Evolutionary conservation across 2,329 filamentous ascomycete genomes (phyloP).

Genomic region (Ambrosiella cleistominuta): DNA sequence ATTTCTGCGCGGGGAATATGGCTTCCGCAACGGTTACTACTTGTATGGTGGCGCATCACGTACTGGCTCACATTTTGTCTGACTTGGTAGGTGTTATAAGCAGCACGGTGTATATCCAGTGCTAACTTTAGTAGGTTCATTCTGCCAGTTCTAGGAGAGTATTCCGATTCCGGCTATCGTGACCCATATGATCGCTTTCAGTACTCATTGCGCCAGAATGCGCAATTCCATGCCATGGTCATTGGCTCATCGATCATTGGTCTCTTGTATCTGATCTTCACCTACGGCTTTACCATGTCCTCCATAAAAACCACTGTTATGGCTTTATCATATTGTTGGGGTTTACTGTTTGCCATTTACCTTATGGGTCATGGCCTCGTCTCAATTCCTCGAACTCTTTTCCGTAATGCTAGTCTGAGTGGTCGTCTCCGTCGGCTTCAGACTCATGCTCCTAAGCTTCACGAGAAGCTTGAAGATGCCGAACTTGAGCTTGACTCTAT

Average conservation of each 20-base stretch:
- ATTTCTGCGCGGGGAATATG: slow-evolving; percentile 63
- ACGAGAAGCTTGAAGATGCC: slow-evolving; percentile 78
- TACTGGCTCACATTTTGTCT: slow-evolving; percentile 95
- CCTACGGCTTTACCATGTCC: slow-evolving; percentile 52
- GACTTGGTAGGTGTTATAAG: slow-evolving; percentile 51
- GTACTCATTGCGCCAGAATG: slow-evolving; percentile 77
- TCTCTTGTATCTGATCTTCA: slow-evolving; percentile 66
- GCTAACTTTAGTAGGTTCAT: slow-evolving; percentile 45
- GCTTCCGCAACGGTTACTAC: slow-evolving; percentile 58
- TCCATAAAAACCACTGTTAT: slow-evolving; percentile 74
- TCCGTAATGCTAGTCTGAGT: slow-evolving; percentile 62
- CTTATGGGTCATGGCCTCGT: slow-evolving; percentile 96
- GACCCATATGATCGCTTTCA: slow-evolving; percentile 64
- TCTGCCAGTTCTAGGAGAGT: slow-evolving; percentile 82
- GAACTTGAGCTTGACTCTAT: slow-evolving; percentile 62
- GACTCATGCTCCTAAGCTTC: slow-evolving; percentile 56
- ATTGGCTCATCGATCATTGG: slow-evolving; percentile 53
- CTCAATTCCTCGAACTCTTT: slow-evolving; percentile 65
- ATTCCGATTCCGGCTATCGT: slow-evolving; percentile 82
- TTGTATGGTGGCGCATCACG: slow-evolving; percentile 83
- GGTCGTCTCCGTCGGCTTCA: slow-evolving; percentile 60
- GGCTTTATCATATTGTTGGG: slow-evolving; percentile 90
- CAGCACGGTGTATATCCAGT: not conserved
- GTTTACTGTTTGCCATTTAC: slow-evolving; percentile 79
- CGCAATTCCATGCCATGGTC: slow-evolving; percentile 70